Evolutionary conservation across 345 rosid species (phyloP), one percentile per base, ranked within the genome.

Genomic region (Linum tenue): DNA sequence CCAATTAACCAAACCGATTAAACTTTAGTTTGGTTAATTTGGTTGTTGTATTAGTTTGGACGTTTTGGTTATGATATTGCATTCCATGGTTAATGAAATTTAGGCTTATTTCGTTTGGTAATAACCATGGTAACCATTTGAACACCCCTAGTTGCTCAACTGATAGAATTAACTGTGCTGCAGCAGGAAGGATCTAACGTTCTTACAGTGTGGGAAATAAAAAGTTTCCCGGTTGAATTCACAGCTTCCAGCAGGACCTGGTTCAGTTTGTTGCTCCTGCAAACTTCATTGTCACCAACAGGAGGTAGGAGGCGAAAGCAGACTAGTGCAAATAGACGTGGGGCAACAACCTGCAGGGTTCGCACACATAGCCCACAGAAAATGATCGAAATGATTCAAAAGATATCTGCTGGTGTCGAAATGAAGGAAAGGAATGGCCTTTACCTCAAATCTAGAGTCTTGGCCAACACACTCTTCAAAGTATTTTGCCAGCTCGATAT

Each of bases 121-220:
- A n/a, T n/a, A n/a, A n/a, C n/a, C n/a, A n/a, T n/a, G n/a, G n/a
- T n/a, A n/a, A n/a, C n/a, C n/a, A n/a, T n/a, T n/a, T n/a, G n/a
- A n/a, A n/a, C n/a, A n/a, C n/a, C n/a, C n/a, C n/a, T n/a, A n/a
- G n/a, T n/a, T n/a, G n/a, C 31, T 22, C 31, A 22, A 22, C 31
- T 22, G 31, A 39, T 39, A 36, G 36, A 44, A 7, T 64, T 56
- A 36, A 60, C 41, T 37, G 5, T 3, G 11, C 17, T 16, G 37
- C 37, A 50, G 1, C 65, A 48, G 55, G 3, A 55, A 15, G 5
- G 3, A 15, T 66, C 15, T 22, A 39, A 56, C 39, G 55, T 64
- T 76, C 81, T 77, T 76, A 87, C 98, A 6, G 96, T 91, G 75
- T 92, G 96, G 68, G 95, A 86, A 53, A 92, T 73, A 78, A 87